Base-by-base conservation (phyloP, 2,329 filamentous ascomycete species). In the Purpureocillium takamizusanense region DNA sequence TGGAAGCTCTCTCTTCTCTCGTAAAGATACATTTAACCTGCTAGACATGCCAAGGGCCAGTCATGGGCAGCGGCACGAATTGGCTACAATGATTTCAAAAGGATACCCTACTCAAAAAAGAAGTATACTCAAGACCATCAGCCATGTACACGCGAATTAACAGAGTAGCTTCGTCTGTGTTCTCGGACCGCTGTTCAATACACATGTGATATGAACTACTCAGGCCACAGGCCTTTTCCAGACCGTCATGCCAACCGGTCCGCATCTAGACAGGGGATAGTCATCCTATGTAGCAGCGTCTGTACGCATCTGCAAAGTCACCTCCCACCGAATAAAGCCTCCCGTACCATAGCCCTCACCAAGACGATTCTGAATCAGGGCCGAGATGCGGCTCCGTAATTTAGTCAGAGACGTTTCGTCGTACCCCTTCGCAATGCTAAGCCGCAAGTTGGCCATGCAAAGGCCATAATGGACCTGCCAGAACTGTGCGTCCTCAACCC, bases 391-490 rank as follows among this genome's bases (percentile, higher is more conserved):
- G 45, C 84, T 81, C 41, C 89, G 76, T 46, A 97, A 62, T 51
- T 82, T 83, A 42, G 72, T 71, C 42, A 94, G 66, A 6, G 81
- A 75, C 12, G 82, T 76, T 44, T 92, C 86, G 32, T 84, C 80
- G 33, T 62, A 67, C 4, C 81, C 82, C 45, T 64, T 67, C 4
- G 65, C 58, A 18, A 95, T 76, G 42, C 81, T 75, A 15, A 98
- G 62, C 59, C 87, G 94, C 48, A 98, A 60, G 56, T 94, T 95
- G 8, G 92, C 92, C 83, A 97, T 94, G 55, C 88, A 94, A 31
- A 97, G 70, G 2, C 90, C 89, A 57, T 97, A 95, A 62, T 98
- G 92, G 12, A 95, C 92, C 66, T 98, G 92, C 92, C 92, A 98
- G 61, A 98, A 95, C 55, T 88, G 81, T 2, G 89, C 90, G 53